A percentile compares a stretch with the other conserved stretches of the same genome.
Conservation (phyloP, 371 early-diverging fungal genomes). For the Mucor sp. region DNA sequence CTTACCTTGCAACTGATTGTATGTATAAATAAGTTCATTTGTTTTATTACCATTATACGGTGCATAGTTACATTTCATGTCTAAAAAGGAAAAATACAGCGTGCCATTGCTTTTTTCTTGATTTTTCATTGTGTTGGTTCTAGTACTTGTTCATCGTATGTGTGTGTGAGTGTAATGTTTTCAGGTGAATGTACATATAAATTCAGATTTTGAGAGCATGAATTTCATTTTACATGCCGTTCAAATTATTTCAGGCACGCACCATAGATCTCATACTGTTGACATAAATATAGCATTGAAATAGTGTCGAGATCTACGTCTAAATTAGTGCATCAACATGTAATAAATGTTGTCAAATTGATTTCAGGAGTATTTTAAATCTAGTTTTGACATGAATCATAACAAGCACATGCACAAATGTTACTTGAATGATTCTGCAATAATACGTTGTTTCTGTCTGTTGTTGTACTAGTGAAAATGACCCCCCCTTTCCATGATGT, state of each 20-base stretch:
- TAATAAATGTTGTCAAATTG: constrained; percentile 4
- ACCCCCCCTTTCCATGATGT: neutral
- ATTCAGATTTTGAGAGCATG: neutral
- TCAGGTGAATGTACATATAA: too few species aligned
- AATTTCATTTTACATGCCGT: neutral
- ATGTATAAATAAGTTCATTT: neutral
- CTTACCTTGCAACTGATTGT: neutral
- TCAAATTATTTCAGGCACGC: neutral
- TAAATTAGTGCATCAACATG: neutral
- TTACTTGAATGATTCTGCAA: neutral
- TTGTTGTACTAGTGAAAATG: neutral
- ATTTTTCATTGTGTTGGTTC: neutral
- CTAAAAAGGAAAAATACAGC: neutral
- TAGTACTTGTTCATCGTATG: too few species aligned
- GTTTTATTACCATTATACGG: neutral
- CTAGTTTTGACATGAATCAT: neutral
- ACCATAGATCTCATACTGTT: neutral
- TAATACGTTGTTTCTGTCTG: neutral
- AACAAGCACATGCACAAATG: neutral
- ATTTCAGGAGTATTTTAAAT: neutral
- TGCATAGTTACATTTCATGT: neutral
- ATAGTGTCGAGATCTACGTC: neutral
- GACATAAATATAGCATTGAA: neutral
- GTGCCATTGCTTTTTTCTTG: neutral
- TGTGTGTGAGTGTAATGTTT: too few species aligned